These are phyloP conservation scores for Verticillium isaacii DNA, from an alignment of 2,329 filamentous ascomycete species.

Conservation along the genomic window DNA sequence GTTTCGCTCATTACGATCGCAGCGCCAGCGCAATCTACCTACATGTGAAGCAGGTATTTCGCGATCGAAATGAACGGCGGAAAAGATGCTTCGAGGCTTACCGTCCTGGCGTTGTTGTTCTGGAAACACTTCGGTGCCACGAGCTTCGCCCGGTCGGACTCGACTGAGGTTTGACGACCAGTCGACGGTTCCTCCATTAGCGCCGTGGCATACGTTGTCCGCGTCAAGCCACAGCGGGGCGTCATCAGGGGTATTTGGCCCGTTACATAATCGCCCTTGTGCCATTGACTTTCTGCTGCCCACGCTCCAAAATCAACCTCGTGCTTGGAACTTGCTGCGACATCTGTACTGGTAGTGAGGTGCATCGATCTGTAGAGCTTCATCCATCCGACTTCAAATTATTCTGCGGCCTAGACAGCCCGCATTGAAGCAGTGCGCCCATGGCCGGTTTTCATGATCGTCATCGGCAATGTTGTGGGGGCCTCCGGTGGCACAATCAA, in stretches of 20 bases:
- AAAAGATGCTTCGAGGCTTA: background rate
- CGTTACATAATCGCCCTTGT: background rate
- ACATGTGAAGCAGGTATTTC: background rate
- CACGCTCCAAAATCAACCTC: too few species aligned
- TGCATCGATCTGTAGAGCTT: too few species aligned
- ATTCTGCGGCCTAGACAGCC: too few species aligned
- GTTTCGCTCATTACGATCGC: slow-evolving; percentile 9
- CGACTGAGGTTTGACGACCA: background rate
- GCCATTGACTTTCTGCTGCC: too few species aligned
- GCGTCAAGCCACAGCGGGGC: background rate
- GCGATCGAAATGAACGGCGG: background rate
- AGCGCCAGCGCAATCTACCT: slow-evolving; percentile 8
- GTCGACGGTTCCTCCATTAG: background rate
- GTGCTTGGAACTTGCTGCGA: too few species aligned
- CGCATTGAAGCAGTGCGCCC: too few species aligned
- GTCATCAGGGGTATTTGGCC: background rate
- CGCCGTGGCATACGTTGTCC: background rate
- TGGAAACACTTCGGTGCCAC: background rate
- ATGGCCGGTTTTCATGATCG: too few species aligned
- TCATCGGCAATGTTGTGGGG: too few species aligned
- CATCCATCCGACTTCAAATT: too few species aligned
- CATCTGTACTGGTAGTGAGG: too few species aligned
- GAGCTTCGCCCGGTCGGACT: background rate
- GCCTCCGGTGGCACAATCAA: too few species aligned
- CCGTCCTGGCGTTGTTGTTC: background rate